Evolutionary conservation across 139 green algal species (phyloP), one percentile per base, ranked within the genome.

Genomic region (Picochlorum sp.): DNA sequence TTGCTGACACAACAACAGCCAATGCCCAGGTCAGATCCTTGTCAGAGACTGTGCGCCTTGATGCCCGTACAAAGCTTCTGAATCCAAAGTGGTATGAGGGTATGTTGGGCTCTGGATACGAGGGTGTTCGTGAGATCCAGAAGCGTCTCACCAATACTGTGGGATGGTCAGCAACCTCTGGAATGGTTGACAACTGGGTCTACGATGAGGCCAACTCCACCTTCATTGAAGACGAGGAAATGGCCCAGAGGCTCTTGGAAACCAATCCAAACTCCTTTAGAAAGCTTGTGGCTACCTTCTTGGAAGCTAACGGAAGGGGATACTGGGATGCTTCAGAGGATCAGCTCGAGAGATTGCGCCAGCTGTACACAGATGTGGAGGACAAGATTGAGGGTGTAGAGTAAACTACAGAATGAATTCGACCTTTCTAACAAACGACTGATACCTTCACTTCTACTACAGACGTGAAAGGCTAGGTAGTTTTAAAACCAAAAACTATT

Each of bases 81-180:
- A 99, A 99, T 85, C 94, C 94, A 70, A 99, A 99, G 87, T 99
- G 94, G 94, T 98, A 98, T 65, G 92, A 98, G 83, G 92, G 67
- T 88, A 97, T 98, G 92, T 68, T 98, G 44, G 57, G 52, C 64
- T 85, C 63, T 54, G 94, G 94, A 30, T 99, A 99, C 73, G 94
- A 99, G 82, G 94, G 94, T 49, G 94, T 97, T 67, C 80, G 94
- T 20, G 94, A 99, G 86, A 98, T 99, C 74, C 94, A 99, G 88
- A 99, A 99, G 88, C 87, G 94, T 57, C 78, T 99, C 49, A 98
- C 91, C 74, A 99, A 99, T 86, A 99, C 94, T 57, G 91, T 99
- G 84, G 94, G 94, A 70, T 99, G 94, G 94, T 92, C 80, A 13
- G 94, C 94, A 45, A 99, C 94, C 24, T 82, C 71, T 1, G 89